A percentile compares a stretch with the other conserved stretches of the same genome.
phyloP scores from a whole-genome alignment of 805 yeast genomes.

The Lipomyces sp. region DNA sequence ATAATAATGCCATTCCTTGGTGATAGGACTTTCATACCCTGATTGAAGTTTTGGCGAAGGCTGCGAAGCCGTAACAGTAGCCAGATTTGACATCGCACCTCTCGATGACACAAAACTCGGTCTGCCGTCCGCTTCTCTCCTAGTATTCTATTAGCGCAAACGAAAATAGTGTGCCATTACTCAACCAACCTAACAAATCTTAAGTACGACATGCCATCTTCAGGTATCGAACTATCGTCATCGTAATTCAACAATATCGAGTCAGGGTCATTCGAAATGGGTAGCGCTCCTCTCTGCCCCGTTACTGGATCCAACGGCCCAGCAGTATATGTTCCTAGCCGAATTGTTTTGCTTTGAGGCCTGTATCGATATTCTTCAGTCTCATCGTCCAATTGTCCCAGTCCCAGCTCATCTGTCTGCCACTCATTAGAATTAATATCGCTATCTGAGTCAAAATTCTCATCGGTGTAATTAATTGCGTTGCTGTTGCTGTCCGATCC shows the following conservation, averaged over 20 bases:
- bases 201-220: conserved; percentile 31
- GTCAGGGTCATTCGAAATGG: conserved; percentile 18
- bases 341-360: conserved; percentile 22
- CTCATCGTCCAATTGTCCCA: conserved; percentile 14
- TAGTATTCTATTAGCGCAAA: not conserved
- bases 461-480: conserved; percentile 15
- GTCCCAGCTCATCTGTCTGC: conserved; percentile 16
- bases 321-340: conserved; percentile 32
- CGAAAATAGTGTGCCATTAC: not conserved
- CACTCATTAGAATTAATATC: conserved; percentile 1
- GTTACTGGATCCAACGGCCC: conserved; percentile 41
- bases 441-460: not conserved
- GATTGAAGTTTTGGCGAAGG: not conserved
- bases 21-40: conserved; percentile 3
- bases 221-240: conserved; percentile 20
- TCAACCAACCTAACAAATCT: conserved; percentile 20
- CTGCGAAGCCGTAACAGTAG: not conserved
- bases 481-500: conserved; percentile 5
- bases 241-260: conserved; percentile 24
- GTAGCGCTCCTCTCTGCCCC: conserved; percentile 45
- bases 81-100: not conserved
- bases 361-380: conserved; percentile 14
- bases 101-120: conserved; percentile 29
- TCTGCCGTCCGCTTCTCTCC: conserved; percentile 26
- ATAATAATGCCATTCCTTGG: conserved; percentile 29